Conservation (phyloP, 129 eudicot genomes). For the Chrysanthemum seticuspe region DNA sequence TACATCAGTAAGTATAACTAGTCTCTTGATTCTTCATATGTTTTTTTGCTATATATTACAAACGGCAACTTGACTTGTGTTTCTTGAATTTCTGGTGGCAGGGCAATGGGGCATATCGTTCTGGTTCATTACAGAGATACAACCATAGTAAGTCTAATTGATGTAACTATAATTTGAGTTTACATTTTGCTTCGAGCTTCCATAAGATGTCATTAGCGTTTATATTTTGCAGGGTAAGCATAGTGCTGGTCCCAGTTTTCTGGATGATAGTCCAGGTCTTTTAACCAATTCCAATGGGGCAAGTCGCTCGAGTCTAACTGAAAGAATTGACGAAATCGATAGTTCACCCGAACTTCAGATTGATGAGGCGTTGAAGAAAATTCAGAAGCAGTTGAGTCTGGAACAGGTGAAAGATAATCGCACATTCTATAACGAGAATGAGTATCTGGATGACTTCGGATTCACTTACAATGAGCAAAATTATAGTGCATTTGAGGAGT, state of each 20-base stretch:
- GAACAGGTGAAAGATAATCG: slow-evolving; percentile 41
- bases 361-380: slow-evolving; percentile 55
- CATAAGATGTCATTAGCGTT: slow-evolving; percentile 21
- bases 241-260: slow-evolving; percentile 44
- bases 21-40: no score
- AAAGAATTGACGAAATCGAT: no score
- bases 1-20: slow-evolving; percentile 66
- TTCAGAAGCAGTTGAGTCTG: slow-evolving; percentile 77
- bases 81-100: slow-evolving; percentile 32
- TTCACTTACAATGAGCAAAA: slow-evolving; percentile 30
- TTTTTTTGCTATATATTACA: no score
- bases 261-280: slow-evolving; percentile 51
- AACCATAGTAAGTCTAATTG: slow-evolving; percentile 50
- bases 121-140: slow-evolving; percentile 98
- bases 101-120: slow-evolving; percentile 92
- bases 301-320: slow-evolving; percentile 30
- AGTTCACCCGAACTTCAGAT: no score
- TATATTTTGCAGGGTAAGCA: slow-evolving; percentile 35
- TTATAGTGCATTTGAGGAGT: slow-evolving; percentile 27
- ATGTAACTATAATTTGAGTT: background rate
- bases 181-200: slow-evolving; percentile 13
- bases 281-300: slow-evolving; percentile 35
- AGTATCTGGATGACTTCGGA: slow-evolving; percentile 39
- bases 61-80: background rate
- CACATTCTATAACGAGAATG: slow-evolving; percentile 38